These are phyloP conservation scores for Lipomyces yamanashiensis DNA, from an alignment of 805 yeast species.

Conservation along the genomic window DNA sequence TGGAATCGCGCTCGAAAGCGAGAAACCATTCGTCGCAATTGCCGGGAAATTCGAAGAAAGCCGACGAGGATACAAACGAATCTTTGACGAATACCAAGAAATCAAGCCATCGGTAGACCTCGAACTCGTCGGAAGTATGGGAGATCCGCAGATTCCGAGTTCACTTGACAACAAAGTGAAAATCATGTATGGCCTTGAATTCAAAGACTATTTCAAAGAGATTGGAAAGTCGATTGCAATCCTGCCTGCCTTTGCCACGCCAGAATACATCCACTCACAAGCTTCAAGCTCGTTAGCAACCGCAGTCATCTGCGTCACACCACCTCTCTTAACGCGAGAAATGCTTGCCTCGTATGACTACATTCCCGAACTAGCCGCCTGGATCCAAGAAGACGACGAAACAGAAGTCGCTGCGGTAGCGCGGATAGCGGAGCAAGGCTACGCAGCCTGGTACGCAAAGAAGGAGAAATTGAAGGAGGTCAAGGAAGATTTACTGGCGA, in stretches of 20 bases:
- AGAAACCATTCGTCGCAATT: conserved; percentile 19
- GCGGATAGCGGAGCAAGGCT: conserved; percentile 30
- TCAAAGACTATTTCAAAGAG: conserved; percentile 21
- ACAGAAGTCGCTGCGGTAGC: conserved; percentile 36
- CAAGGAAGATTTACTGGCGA: background rate
- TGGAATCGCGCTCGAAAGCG: background rate
- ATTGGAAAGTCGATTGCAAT: conserved; percentile 19
- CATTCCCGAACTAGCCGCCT: conserved; percentile 21
- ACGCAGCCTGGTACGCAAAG: conserved; percentile 17
- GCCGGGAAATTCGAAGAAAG: conserved; percentile 24
- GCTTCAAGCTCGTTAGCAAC: conserved; percentile 33
- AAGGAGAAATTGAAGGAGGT: background rate
- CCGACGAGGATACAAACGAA: conserved; percentile 21
- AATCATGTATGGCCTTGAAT: conserved; percentile 5
- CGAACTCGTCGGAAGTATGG: conserved; percentile 21
- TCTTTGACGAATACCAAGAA: conserved; percentile 22
- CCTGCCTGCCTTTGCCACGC: conserved; percentile 27
- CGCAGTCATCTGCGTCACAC: conserved; percentile 26
- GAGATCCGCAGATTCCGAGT: background rate
- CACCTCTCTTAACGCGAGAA: conserved; percentile 16
- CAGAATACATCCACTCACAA: conserved; percentile 13
- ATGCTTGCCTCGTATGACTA: conserved; percentile 22
- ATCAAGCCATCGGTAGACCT: conserved; percentile 13
- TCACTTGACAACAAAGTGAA: conserved; percentile 1
- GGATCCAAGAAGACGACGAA: conserved; percentile 27